Conservation (phyloP, 768 basidiomycete species). For the Tylopilus subfusipes region DNA sequence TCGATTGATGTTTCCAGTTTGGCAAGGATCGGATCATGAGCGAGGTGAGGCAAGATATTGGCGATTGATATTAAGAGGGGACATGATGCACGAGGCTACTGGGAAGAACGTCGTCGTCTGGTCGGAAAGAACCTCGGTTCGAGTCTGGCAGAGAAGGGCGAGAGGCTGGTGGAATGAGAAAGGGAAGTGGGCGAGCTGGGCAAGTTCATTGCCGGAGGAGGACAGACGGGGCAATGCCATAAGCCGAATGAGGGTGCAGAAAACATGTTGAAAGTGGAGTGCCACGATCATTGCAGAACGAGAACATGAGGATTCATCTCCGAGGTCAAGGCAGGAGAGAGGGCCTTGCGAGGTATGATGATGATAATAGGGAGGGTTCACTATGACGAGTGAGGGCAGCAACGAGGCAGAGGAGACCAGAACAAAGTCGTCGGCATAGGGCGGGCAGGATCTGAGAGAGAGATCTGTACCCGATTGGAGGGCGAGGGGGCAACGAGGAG, state of each 20-base stretch:
- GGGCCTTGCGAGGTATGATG: constrained; percentile 18
- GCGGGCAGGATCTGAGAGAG: constrained; percentile 12
- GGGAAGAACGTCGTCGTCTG: neutral
- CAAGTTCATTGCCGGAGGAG: constrained; percentile 26
- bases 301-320: constrained; percentile 36
- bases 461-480: constrained; percentile 12
- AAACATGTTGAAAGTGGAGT: constrained; percentile 31
- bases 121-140: neutral
- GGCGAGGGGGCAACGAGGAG: constrained; percentile 14
- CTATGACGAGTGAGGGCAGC: constrained; percentile 16
- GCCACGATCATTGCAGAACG: constrained; percentile 24
- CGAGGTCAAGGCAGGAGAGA: constrained; percentile 29
- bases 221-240: constrained; percentile 10
- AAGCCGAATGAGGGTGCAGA: constrained; percentile 24
- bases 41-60: constrained; percentile 26
- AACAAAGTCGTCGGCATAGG: constrained; percentile 21
- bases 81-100: constrained; percentile 28
- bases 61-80: constrained; percentile 32
- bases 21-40: constrained; percentile 29
- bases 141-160: neutral
- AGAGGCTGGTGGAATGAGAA: constrained; percentile 3
- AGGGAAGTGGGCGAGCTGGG: neutral
- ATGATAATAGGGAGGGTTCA: constrained; percentile 20
- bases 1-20: constrained; percentile 16
- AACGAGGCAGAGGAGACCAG: constrained; percentile 17